Evolutionary conservation across 2,329 filamentous ascomycete genomes (phyloP), one percentile per base, ranked within the genome.

Genomic region (Trichoderma koningii): DNA sequence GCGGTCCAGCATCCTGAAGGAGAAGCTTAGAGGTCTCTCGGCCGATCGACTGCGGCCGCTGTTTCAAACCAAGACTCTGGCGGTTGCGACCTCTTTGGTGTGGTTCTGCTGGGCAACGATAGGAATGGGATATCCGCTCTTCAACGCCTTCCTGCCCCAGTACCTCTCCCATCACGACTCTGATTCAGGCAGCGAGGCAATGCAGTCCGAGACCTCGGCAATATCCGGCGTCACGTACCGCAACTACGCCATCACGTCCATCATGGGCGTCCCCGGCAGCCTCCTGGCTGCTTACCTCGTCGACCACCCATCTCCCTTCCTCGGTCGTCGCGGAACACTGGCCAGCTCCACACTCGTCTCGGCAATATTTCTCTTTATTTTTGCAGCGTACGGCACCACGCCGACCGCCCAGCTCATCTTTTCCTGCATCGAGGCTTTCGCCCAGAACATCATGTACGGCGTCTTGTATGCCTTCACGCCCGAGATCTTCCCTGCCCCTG

Each of bases 61-160:
- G 2, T 89, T 89, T 76, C 77, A 78, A 66, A 82, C 72, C 63
- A 83, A 79, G 69, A 83, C 80, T 63, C 78, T 86, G 7, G 83
- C 79, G 59, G 69, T 79, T 60, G 81, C 83, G 45, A 87, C 85
- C 1, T 71, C 69, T 3, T 77, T 87, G 23, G 80, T 94, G 55
- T 93, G 90, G 90, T 90, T 93, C 76, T 88, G 87, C 74, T 96
- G 92, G 92, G 83, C 88, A 0, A 88, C 86, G 15, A 93, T 96
- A 69, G 92, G 92, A 66, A 90, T 96, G 86, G 91, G 88, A 3
- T 96, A 94, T 72, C 92, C 91, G 1, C 84, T 96, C 1, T 96
- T 94, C 83, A 95, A 95, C 76, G 89, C 90, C 60, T 96, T 96
- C 77, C 82, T 96, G n/a, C 92, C 92, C 0, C 90, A 95, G 70